These are phyloP conservation scores for Candida pseudocylindracea DNA, from an alignment of 1,139 yeast species.

Conservation along the genomic window DNA sequence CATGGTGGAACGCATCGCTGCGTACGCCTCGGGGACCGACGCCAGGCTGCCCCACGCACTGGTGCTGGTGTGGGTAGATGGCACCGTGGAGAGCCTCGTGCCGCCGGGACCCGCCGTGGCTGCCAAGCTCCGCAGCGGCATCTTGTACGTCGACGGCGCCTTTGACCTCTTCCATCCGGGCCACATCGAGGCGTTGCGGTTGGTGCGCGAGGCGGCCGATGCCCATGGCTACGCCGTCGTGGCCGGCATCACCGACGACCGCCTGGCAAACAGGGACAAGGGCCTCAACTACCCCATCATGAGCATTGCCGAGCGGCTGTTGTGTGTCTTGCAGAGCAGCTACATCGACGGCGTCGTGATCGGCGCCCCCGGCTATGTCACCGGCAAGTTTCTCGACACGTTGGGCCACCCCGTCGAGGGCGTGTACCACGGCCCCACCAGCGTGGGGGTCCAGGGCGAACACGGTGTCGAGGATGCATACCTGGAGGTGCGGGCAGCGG, in stretches of 20 bases:
- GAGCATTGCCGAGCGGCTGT: slow-evolving; percentile 67
- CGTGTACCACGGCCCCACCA: slow-evolving; percentile 46
- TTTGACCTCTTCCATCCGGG: slow-evolving; percentile 91
- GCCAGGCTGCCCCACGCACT: too few species aligned
- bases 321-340: slow-evolving; percentile 74
- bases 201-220: slow-evolving; percentile 16
- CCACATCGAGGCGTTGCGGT: slow-evolving; percentile 49
- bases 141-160: slow-evolving; percentile 58
- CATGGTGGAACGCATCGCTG: slow-evolving; percentile 12
- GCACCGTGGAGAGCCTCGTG: slow-evolving; percentile 25
- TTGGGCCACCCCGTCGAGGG: slow-evolving; percentile 17
- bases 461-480: too few species aligned
- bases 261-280: slow-evolving; percentile 28
- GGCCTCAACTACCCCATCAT: slow-evolving; percentile 65
- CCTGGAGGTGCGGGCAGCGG: slow-evolving; percentile 2
- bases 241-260: slow-evolving; percentile 54
- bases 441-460: slow-evolving; percentile 4
- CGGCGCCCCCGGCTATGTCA: slow-evolving; percentile 42
- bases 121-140: slow-evolving; percentile 10
- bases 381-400: slow-evolving; percentile 12
- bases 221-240: slow-evolving; percentile 19
- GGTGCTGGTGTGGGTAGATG: slow-evolving; percentile 7
- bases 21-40: slow-evolving; percentile 46
- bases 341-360: slow-evolving; percentile 61
- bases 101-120: slow-evolving; percentile 9